phyloP scores from a whole-genome alignment of 306 rosid species.

The Vachellia pachyceras region DNA sequence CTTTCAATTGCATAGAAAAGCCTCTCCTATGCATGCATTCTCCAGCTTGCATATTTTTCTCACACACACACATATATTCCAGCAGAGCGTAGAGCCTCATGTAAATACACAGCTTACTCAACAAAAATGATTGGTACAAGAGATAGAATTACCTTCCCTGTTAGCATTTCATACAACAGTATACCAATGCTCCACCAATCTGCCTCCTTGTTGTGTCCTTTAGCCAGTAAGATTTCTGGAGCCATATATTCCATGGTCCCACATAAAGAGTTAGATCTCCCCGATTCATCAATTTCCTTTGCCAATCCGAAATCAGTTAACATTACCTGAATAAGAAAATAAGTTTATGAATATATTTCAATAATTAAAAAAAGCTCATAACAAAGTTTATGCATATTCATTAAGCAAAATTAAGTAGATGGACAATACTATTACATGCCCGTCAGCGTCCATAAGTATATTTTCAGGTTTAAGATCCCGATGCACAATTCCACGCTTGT shows the following conservation, averaged over 20 bases:
- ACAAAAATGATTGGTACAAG: constrained; percentile 6
- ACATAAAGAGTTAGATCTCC: constrained; percentile 92
- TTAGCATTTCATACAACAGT: constrained; percentile 91
- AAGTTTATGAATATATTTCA: constrained; percentile 20
- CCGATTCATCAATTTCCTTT: constrained; percentile 82
- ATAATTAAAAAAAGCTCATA: constrained; percentile 9
- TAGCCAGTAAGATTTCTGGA: constrained; percentile 81
- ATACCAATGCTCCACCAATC: constrained; percentile 99
- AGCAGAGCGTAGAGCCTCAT: neutral
- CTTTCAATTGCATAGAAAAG: constrained; percentile 13
- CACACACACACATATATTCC: neutral
- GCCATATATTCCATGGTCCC: constrained; percentile 98
- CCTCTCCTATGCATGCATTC: neutral
- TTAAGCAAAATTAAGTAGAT: constrained; percentile 35
- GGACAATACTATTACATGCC: constrained; percentile 73
- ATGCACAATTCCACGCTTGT: constrained; percentile 83
- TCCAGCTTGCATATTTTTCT: neutral
- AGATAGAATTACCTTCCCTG: constrained; percentile 74
- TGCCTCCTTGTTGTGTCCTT: constrained; percentile 95
- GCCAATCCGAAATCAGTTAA: constrained; percentile 96
- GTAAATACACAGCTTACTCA: neutral
- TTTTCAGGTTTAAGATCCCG: constrained; percentile 98
- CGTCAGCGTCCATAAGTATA: constrained; percentile 87
- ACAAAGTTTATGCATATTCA: constrained; percentile 27
- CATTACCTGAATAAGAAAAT: constrained; percentile 66